Conservation (phyloP, 306 rosid species). For the Trifolium pratense region DNA sequence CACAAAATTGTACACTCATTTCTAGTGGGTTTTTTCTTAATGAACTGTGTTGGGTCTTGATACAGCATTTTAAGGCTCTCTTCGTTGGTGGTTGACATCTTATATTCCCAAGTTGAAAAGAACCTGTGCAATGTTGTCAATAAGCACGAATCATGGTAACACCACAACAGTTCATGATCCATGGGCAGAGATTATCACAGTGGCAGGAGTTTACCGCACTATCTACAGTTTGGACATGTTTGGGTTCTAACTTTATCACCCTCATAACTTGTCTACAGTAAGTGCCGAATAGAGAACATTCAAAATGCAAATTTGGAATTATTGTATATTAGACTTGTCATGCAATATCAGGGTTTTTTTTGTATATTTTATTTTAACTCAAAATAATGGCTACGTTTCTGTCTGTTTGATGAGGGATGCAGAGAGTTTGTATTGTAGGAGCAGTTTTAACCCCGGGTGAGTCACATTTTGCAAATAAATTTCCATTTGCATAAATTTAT, state of each 20-base stretch:
- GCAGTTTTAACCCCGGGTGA: not conserved
- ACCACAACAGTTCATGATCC: conserved; percentile 37
- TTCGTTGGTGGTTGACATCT: conserved; percentile 23
- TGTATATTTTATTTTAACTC: not conserved
- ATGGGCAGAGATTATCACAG: conserved; percentile 4
- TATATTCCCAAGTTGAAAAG: conserved; percentile 33
- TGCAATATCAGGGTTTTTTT: conserved; percentile 5
- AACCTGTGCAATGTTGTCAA: conserved; percentile 31
- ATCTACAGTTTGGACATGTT: conserved; percentile 15
- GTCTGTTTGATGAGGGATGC: not conserved
- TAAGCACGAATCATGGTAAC: conserved; percentile 33
- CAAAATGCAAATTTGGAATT: conserved; percentile 16
- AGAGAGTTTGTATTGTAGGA: not conserved
- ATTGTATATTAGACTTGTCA: conserved; percentile 33
- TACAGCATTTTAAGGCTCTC: conserved; percentile 30
- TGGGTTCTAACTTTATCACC: not conserved
- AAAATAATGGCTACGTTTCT: not conserved
- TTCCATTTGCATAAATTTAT: not conserved
- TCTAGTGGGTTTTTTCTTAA: conserved; percentile 25
- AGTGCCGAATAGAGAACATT: conserved; percentile 11
- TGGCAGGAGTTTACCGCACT: conserved; percentile 2
- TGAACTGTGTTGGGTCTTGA: conserved; percentile 28
- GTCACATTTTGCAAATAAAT: not conserved
- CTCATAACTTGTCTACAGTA: conserved; percentile 8
- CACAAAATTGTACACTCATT: conserved; percentile 22